Percentiles rank a stretch among this genome's conserved stretches.
Conservation (phyloP, 331 rosid genomes). For the Stylosanthes scabra region DNA sequence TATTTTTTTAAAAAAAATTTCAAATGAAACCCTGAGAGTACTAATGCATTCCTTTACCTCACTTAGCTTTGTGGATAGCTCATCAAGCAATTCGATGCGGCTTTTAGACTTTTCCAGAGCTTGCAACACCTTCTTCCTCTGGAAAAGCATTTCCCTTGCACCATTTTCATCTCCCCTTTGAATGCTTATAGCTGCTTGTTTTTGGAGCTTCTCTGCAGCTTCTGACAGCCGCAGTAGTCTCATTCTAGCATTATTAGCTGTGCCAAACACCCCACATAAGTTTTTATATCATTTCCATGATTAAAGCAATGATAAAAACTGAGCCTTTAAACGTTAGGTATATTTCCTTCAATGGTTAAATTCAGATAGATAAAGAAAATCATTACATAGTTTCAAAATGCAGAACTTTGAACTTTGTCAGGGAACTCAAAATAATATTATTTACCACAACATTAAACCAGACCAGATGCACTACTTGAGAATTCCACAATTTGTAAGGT, state of each 20-base stretch:
- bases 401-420: background rate
- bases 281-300: slow-evolving; percentile 17
- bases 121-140: slow-evolving; percentile 85
- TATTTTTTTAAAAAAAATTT: background rate
- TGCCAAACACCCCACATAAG: slow-evolving; percentile 32
- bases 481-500: background rate
- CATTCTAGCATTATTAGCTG: slow-evolving; percentile 85
- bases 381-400: slow-evolving; percentile 10
- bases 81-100: slow-evolving; percentile 84
- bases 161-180: slow-evolving; percentile 76
- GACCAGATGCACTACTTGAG: slow-evolving; percentile 5
- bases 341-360: background rate
- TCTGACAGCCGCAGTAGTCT: slow-evolving; percentile 88
- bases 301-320: background rate
- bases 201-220: slow-evolving; percentile 89
- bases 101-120: slow-evolving; percentile 83
- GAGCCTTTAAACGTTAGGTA: background rate
- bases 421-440: slow-evolving; percentile 1
- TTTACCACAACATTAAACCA: slow-evolving; percentile 3
- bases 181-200: slow-evolving; percentile 76
- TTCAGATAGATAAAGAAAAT: background rate
- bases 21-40: slow-evolving; percentile 2
- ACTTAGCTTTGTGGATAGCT: slow-evolving; percentile 73
- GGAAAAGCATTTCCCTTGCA: slow-evolving; percentile 79
- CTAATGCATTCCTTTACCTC: slow-evolving; percentile 58